phyloP scores from a whole-genome alignment of 148 eudicot species.

The Hydrangea macrophylla region DNA sequence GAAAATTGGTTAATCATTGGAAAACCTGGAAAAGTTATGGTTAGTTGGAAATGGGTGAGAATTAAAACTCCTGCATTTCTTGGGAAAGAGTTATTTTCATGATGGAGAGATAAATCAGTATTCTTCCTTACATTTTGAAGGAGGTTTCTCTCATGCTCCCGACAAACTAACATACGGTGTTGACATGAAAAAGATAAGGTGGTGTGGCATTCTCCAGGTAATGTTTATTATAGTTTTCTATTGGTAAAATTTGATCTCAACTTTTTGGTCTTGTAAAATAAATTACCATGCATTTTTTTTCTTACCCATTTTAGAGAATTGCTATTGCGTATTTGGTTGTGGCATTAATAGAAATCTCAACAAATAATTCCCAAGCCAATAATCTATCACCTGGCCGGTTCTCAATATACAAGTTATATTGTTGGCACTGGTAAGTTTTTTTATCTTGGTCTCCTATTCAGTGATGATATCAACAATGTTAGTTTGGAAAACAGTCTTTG shows the following conservation, averaged over 20 bases:
- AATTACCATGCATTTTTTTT: neutral
- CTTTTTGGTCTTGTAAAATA: neutral
- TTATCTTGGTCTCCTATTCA: neutral
- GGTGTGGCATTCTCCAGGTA: conserved; percentile 98
- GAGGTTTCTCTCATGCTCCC: conserved; percentile 83
- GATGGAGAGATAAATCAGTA: no score
- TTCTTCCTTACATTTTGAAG: conserved; percentile 29
- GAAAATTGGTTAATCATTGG: no score
- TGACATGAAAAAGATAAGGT: conserved; percentile 73
- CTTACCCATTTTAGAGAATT: conserved; percentile 59
- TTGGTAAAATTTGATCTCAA: neutral
- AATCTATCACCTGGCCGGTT: conserved; percentile 34
- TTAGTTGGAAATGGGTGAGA: no score
- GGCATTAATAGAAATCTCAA: conserved; percentile 59
- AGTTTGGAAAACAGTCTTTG: neutral
- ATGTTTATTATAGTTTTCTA: conserved; percentile 9
- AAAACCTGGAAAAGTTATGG: no score
- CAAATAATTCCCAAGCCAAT: conserved; percentile 33
- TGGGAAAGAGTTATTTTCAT: no score
- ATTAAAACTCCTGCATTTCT: no score
- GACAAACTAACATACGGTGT: conserved; percentile 80
- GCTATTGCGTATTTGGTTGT: conserved; percentile 81
- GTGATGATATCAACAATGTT: neutral
- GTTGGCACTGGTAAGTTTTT: conserved; percentile 69
- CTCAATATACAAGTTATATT: conserved; percentile 56